phyloP scores from a whole-genome alignment of 306 rosid species.

The Vigna trinervia region DNA sequence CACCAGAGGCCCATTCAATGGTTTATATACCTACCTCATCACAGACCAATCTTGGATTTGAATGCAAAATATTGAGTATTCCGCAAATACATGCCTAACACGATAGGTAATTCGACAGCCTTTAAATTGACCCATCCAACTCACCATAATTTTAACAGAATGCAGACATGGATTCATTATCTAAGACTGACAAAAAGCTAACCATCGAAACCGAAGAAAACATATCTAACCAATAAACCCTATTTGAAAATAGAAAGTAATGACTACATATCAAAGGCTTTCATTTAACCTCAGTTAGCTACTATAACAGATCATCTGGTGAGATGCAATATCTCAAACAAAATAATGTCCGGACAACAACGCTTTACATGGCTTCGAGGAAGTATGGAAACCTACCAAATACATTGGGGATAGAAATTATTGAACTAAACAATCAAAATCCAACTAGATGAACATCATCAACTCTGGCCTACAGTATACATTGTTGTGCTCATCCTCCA shows the following conservation, averaged over 20 bases:
- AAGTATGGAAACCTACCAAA: slow-evolving; percentile 34
- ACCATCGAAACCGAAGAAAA: slow-evolving; percentile 41
- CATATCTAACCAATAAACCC: slow-evolving; percentile 44
- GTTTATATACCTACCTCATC: slow-evolving; percentile 20
- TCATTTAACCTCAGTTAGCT: slow-evolving; percentile 21
- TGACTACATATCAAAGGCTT: slow-evolving; percentile 37
- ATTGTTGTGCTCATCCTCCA: slow-evolving; percentile 50
- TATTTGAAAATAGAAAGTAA: slow-evolving; percentile 37
- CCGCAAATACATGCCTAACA: background rate
- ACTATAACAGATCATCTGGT: slow-evolving; percentile 14
- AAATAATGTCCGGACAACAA: slow-evolving; percentile 33
- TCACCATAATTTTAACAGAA: background rate
- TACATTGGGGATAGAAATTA: background rate
- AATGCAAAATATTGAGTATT: background rate
- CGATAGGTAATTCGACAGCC: background rate
- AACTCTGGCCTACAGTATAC: slow-evolving; percentile 50
- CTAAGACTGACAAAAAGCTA: background rate
- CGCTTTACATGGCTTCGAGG: slow-evolving; percentile 9
- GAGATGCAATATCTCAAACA: slow-evolving; percentile 21
- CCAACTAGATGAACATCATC: slow-evolving; percentile 44
- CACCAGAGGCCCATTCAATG: slow-evolving; percentile 34
- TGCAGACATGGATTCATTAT: background rate
- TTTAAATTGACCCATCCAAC: background rate
- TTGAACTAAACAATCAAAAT: background rate
- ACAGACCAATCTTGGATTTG: slow-evolving; percentile 28